Conservation (phyloP, 345 rosid genomes). For the Eucalyptus regnans region DNA sequence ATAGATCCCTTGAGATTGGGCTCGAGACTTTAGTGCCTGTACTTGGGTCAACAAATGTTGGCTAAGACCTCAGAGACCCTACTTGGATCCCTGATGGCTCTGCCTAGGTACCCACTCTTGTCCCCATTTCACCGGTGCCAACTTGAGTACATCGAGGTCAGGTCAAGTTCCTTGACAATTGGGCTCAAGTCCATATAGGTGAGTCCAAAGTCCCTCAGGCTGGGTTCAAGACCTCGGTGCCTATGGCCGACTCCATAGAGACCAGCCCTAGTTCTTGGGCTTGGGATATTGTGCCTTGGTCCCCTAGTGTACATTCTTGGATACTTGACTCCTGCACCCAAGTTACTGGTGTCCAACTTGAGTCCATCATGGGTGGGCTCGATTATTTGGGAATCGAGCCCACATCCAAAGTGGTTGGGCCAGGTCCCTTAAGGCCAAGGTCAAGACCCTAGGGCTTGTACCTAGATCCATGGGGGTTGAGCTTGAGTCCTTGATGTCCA, state of each 20-base stretch:
- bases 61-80: neutral
- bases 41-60: too few relatives aligned
- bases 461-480: neutral
- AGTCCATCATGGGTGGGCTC: neutral
- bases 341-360: neutral
- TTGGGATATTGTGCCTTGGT: neutral
- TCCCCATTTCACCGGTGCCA: rapidly evolving
- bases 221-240: rapidly evolving
- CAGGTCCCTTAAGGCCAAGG: neutral
- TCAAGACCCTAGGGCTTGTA: neutral
- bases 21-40: neutral
- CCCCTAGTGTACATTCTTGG: neutral
- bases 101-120: neutral
- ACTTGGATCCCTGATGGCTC: neutral
- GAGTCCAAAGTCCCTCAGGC: neutral
- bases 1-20: neutral
- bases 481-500: neutral
- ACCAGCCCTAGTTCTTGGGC: neutral
- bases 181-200: neutral
- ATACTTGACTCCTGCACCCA: neutral
- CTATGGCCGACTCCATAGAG: neutral
- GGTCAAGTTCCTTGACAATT: neutral
- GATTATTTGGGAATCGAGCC: neutral
- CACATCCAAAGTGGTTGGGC: neutral
- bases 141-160: neutral